Base-by-base conservation (phyloP, 768 basidiomycete genomes). In the Trametopsis cervina region DNA sequence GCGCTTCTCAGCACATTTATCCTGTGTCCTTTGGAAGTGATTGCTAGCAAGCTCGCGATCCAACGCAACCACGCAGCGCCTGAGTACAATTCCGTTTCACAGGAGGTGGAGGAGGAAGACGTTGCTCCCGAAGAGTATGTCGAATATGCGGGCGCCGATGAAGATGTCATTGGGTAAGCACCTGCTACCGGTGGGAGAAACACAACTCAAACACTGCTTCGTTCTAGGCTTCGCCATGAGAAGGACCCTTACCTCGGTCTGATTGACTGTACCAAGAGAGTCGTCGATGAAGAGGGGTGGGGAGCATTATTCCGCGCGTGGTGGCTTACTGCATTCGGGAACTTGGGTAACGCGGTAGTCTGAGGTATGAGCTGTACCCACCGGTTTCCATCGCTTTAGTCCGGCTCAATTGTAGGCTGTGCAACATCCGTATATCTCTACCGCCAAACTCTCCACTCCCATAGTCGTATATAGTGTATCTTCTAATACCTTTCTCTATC, bases 91-190 rank as follows among this genome's bases (percentile, higher is more conserved):
- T 81, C 85, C 1, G 78, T 86, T 24, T 68, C 79, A 3, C 85
- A 88, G 58, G 86, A 90, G 55, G 78, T 78, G 15, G 82, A 83
- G 35, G 79, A 77, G 4, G 81, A 85, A 55, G 69, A 67, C 2
- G 76, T 86, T 49, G 76, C 78, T 40, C 66, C 68, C 1, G 64
- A 68, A 4, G 85, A 87, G 54, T 91, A 80, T 55, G 72, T 78
- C 18, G 85, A 87, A 55, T 91, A 80, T 55, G 71, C 78, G 21
- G 85, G 83, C 13, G 64, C 70, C 4, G 81, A 85, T 22, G 89
- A 92, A 58, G 89, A 92, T 55, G 89, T 92, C 15, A 89, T 92
- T 53, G 88, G 87, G 85, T 86, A 55, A 43, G 80, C 60, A 15
- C 29, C 15, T 33, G 29, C 15, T 33, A 15, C 29, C 29, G 9